A percentile compares a stretch with the other conserved stretches of the same genome.
phyloP scores from a whole-genome alignment of 2,329 filamentous ascomycete species.

The Xylariaceae sp. region DNA sequence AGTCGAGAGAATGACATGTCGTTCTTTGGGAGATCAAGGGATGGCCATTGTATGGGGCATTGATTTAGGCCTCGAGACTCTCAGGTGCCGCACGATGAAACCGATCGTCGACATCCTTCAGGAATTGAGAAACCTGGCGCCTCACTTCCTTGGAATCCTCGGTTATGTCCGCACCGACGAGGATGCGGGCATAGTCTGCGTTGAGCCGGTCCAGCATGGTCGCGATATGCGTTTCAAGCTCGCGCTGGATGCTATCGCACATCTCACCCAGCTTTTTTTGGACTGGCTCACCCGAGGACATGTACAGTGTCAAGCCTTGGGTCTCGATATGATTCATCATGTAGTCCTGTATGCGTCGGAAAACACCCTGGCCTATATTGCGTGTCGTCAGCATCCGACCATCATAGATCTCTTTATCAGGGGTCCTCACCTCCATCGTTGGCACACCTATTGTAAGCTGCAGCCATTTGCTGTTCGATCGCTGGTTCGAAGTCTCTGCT shows the following conservation, averaged over 20 bases:
- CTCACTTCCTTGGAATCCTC: slow-evolving; percentile 3
- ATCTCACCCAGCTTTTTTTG: slow-evolving; percentile 3
- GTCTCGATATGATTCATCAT: slow-evolving; percentile 6
- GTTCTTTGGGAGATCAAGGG: too few species aligned
- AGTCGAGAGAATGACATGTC: too few species aligned
- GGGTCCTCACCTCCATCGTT: slow-evolving; percentile 5
- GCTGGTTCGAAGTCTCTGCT: slow-evolving; percentile 6
- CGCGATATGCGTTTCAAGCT: slow-evolving; percentile 1
- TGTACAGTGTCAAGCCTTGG: slow-evolving; percentile 2
- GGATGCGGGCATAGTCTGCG: slow-evolving; percentile 8
- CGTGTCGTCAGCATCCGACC: neutral
- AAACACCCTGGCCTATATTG: slow-evolving; percentile 11
- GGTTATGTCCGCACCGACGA: slow-evolving; percentile 2
- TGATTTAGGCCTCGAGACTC: too few species aligned
- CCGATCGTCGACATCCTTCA: slow-evolving; percentile 6
- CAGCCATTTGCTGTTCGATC: slow-evolving; percentile 4
- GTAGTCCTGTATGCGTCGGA: slow-evolving; percentile 6
- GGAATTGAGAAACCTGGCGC: slow-evolving; percentile 3
- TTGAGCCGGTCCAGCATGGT: slow-evolving; percentile 5
- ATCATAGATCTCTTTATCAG: neutral
- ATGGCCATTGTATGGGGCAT: too few species aligned
- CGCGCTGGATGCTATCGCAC: slow-evolving; percentile 3
- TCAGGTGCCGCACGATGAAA: too few species aligned
- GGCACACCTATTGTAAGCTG: slow-evolving; percentile 5
- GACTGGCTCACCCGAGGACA: neutral